Conservation (phyloP, 768 basidiomycete species). For the Lepiota brunneoincarnata region DNA sequence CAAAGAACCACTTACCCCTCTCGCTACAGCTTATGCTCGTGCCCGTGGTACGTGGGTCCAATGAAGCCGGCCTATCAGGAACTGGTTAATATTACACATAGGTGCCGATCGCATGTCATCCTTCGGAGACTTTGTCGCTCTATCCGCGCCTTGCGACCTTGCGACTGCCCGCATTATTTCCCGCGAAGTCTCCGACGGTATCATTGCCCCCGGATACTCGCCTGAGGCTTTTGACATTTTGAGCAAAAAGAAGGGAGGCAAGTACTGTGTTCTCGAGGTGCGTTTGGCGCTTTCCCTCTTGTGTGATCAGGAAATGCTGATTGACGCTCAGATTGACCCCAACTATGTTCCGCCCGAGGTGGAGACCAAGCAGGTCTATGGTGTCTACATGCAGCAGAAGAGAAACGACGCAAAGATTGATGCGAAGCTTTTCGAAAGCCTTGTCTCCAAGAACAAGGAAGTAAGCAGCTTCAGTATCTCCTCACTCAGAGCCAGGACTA, state of each 20-base stretch:
- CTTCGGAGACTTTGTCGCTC: no score
- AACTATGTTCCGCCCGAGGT: conserved; percentile 71
- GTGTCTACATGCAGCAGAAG: conserved; percentile 84
- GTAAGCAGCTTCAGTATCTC: no score
- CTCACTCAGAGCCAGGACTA: no score
- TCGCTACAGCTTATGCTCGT: conserved; percentile 93
- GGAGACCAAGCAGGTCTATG: conserved; percentile 96
- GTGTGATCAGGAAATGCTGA: not conserved
- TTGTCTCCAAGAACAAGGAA: conserved; percentile 87
- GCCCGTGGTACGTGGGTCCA: conserved; percentile 94
- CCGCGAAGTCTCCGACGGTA: conserved; percentile 99
- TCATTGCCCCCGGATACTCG: conserved; percentile 93
- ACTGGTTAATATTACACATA: no score
- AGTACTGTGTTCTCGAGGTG: conserved; percentile 96
- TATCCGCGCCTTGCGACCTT: no score
- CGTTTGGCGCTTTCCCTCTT: conserved; percentile 4
- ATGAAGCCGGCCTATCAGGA: no score
- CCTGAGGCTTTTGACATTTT: conserved; percentile 86
- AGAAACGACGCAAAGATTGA: conserved; percentile 91
- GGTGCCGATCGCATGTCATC: no score
- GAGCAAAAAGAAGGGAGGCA: conserved; percentile 95
- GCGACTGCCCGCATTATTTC: no score
- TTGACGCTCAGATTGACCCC: conserved; percentile 57
- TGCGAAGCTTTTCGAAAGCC: conserved; percentile 37
- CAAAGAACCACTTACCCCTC: no score